Evolutionary conservation across 208 protist species (phyloP).

Genomic region (Leishmania major): DNA sequence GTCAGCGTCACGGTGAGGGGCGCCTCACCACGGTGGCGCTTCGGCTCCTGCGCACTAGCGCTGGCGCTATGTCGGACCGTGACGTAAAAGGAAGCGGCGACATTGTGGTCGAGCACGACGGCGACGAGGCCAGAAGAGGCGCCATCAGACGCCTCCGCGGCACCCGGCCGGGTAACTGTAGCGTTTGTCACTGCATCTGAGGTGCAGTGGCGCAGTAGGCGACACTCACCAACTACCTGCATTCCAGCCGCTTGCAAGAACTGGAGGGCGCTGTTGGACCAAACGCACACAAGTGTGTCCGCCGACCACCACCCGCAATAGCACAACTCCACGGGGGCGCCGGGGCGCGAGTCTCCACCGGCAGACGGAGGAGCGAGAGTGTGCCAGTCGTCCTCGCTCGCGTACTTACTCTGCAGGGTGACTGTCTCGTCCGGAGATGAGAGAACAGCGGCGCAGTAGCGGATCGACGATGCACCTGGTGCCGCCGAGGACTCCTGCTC

Average conservation of each 20-base stretch:
- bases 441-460: conserved; percentile 19
- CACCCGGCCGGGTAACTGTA: conserved; percentile 15
- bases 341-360: background rate
- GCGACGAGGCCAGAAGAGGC: conserved; percentile 36
- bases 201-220: conserved; percentile 23
- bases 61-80: conserved; percentile 1
- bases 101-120: conserved; percentile 48
- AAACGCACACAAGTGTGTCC: conserved; percentile 44
- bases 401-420: conserved; percentile 15
- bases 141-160: background rate
- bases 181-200: conserved; percentile 25
- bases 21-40: conserved; percentile 15
- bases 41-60: conserved; percentile 1
- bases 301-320: conserved; percentile 55
- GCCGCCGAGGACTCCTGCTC: conserved; percentile 1
- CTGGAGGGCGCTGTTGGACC: conserved; percentile 60
- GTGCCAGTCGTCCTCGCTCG: conserved; percentile 21
- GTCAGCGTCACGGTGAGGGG: conserved; percentile 5
- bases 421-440: conserved; percentile 11
- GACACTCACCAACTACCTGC: conserved; percentile 15
- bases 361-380: conserved; percentile 16
- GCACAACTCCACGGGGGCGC: conserved; percentile 15
- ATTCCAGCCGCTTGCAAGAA: conserved; percentile 13
- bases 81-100: conserved; percentile 49
- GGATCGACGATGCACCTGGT: background rate